A percentile compares a stretch with the other conserved stretches of the same genome.
Evolutionary conservation across 23 red algal genomes (phyloP).

Genomic region (Rhodosorus marinus): DNA sequence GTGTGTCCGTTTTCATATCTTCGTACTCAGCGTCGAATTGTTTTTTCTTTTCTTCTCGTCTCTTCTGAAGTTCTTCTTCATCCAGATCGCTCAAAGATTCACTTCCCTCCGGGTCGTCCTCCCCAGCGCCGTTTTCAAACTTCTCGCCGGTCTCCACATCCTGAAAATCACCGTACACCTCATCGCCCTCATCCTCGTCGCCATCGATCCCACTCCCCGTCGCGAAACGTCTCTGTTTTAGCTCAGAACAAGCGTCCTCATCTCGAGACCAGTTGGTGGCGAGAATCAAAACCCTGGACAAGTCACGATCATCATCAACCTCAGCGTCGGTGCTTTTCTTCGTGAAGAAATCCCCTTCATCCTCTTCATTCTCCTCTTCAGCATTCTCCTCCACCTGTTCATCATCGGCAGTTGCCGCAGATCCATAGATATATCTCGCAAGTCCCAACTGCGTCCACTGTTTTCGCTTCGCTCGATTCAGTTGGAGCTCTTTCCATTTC

Average conservation of each 20-base stretch:
- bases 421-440: neutral
- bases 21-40: constrained; percentile 45
- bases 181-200: neutral
- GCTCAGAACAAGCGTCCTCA: too few relatives aligned
- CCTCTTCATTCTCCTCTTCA: constrained; percentile 2
- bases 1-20: neutral
- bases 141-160: constrained; percentile 40
- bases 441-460: neutral
- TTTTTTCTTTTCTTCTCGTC: too few relatives aligned
- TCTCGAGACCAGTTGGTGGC: too few relatives aligned
- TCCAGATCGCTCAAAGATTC: too few relatives aligned
- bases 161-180: constrained; percentile 48
- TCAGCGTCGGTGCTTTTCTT: too few relatives aligned
- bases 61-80: too few relatives aligned
- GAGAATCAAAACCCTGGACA: too few relatives aligned
- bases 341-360: constrained; percentile 41
- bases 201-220: constrained; percentile 2
- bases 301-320: too few relatives aligned
- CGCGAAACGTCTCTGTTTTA: too few relatives aligned
- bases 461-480: neutral
- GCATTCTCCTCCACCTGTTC: neutral
- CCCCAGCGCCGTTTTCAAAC: neutral
- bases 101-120: too few relatives aligned
- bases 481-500: neutral
- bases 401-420: constrained; percentile 1